Conservation (phyloP, 495 filamentous ascomycete genomes). For the Trichoderma asperelloides region DNA sequence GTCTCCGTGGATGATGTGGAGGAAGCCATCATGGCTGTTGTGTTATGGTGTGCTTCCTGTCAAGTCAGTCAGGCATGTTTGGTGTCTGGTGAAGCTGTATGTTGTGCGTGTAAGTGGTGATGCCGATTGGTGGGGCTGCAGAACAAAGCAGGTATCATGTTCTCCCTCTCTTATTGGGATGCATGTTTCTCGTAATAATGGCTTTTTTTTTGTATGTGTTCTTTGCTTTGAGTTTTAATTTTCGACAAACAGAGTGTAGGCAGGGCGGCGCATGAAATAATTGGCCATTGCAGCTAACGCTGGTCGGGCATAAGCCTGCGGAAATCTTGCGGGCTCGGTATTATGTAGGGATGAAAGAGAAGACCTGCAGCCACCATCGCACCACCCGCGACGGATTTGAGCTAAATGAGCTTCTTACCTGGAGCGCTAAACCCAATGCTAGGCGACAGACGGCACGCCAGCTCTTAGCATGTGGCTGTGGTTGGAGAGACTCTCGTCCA, state of each 20-base stretch:
- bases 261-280: background rate
- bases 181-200: background rate
- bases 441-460: background rate
- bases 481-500: background rate
- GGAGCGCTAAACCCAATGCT: background rate
- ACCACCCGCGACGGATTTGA: background rate
- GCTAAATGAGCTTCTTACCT: constrained; percentile 3
- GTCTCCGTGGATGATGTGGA: background rate
- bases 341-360: background rate
- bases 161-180: background rate
- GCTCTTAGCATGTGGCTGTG: background rate
- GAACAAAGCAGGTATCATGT: background rate
- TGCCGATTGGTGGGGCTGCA: background rate
- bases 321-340: background rate
- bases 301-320: background rate
- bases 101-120: background rate
- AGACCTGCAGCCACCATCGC: background rate
- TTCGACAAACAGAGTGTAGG: background rate
- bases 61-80: constrained; percentile 4
- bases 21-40: background rate
- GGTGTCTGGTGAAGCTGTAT: background rate
- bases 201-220: background rate
- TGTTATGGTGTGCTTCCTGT: background rate
- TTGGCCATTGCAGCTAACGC: background rate
- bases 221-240: background rate